Conservation (phyloP, 768 basidiomycete species). For the Suillus americanus region DNA sequence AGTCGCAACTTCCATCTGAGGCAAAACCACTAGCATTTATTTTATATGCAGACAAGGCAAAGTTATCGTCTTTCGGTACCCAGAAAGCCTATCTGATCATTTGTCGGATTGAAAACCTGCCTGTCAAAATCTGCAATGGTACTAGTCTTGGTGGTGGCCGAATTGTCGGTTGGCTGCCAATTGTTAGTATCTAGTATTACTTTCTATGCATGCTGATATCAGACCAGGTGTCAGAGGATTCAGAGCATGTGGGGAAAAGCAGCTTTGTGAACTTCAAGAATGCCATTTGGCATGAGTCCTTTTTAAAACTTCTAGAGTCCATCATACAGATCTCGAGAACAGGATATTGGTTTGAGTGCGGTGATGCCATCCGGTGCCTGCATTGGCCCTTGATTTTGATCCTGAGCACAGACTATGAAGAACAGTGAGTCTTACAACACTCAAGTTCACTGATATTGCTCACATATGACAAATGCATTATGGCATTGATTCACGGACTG, state of each 20-base stretch:
- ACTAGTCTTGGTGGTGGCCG: constrained; percentile 32
- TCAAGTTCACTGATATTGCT: background rate
- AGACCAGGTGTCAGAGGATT: constrained; percentile 7
- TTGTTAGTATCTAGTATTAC: constrained; percentile 26
- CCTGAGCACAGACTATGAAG: constrained; percentile 14
- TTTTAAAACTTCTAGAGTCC: constrained; percentile 7
- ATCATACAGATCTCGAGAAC: constrained; percentile 1
- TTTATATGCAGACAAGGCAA: constrained; percentile 42
- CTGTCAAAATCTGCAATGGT: constrained; percentile 33
- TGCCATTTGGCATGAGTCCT: constrained; percentile 11
- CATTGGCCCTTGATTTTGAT: constrained; percentile 11
- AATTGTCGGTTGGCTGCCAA: constrained; percentile 40
- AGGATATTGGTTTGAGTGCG: constrained; percentile 4
- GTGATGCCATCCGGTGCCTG: background rate
- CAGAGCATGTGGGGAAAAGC: background rate
- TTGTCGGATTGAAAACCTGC: constrained; percentile 33
- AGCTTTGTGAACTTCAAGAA: constrained; percentile 13
- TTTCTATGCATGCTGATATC: background rate
- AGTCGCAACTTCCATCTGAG: constrained; percentile 12
- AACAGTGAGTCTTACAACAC: constrained; percentile 16
- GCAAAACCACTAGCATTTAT: constrained; percentile 33
- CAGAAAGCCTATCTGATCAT: constrained; percentile 40
- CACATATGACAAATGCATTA: constrained; percentile 15
- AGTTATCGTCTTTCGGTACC: constrained; percentile 38
- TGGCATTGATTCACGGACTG: constrained; percentile 17